Evolutionary conservation across 495 filamentous ascomycete species (phyloP).

Genomic region (Ramalina peruviana): DNA sequence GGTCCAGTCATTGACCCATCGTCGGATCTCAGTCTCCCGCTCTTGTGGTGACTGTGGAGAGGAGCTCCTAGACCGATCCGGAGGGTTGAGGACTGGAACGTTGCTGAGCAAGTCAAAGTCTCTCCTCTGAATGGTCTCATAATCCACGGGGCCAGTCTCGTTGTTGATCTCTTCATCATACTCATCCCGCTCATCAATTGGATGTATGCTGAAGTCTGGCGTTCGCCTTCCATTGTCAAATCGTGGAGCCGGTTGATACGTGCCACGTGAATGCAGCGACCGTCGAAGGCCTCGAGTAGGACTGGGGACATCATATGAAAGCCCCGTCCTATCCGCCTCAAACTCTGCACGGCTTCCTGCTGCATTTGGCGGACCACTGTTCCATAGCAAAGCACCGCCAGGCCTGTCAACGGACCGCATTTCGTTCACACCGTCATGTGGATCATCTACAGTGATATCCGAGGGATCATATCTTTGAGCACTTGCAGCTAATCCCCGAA

Average conservation of each 20-base stretch:
- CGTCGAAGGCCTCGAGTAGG: conserved; percentile 37
- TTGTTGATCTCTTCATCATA: conserved; percentile 24
- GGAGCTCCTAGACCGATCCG: conserved; percentile 8
- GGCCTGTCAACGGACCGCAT: conserved; percentile 7
- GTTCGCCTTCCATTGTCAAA: conserved; percentile 35
- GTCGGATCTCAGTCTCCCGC: conserved; percentile 37
- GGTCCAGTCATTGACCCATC: conserved; percentile 48
- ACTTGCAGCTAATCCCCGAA: conserved; percentile 37
- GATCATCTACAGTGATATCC: background rate
- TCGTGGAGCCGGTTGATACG: conserved; percentile 27
- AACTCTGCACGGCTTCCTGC: conserved; percentile 11
- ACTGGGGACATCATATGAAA: conserved; percentile 41
- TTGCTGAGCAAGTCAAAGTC: conserved; percentile 11
- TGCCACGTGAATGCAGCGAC: conserved; percentile 27
- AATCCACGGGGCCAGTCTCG: conserved; percentile 14
- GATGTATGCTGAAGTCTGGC: conserved; percentile 39
- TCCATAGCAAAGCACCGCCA: background rate
- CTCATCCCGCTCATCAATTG: conserved; percentile 64
- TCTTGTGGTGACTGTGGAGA: conserved; percentile 17
- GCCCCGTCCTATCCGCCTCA: conserved; percentile 37
- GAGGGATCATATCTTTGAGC: conserved; percentile 30
- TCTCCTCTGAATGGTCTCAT: conserved; percentile 7
- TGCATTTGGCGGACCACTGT: no score
- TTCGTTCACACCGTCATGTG: conserved; percentile 10
- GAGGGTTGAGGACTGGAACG: conserved; percentile 9